Conservation (phyloP, 805 yeast genomes). For the Candida dendrica region DNA sequence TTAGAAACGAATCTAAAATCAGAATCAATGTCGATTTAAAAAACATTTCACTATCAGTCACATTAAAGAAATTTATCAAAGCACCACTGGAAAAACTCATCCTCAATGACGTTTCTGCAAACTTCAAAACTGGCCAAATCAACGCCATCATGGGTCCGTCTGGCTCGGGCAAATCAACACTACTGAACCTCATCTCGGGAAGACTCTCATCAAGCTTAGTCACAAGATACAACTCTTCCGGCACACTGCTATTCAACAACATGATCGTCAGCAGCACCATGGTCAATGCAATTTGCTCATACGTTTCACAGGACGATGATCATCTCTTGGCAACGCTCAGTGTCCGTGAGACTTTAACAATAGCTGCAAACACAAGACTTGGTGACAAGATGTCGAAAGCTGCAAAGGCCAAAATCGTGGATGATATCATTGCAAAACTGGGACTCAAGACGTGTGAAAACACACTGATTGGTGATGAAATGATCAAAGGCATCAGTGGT, state of each 20-base stretch:
- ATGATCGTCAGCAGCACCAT: constrained; percentile 26
- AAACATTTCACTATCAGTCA: not conserved
- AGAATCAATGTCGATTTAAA: not conserved
- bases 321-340: constrained; percentile 65
- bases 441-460: constrained; percentile 75
- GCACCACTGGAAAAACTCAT: constrained; percentile 4
- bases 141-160: constrained; percentile 81
- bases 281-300: constrained; percentile 52
- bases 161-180: constrained; percentile 70
- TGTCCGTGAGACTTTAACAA: constrained; percentile 67
- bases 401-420: constrained; percentile 42
- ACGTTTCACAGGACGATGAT: constrained; percentile 79
- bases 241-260: constrained; percentile 39
- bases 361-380: constrained; percentile 64
- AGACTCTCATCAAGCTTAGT: constrained; percentile 34
- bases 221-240: constrained; percentile 26
- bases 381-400: constrained; percentile 32
- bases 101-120: constrained; percentile 13
- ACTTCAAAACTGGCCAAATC: constrained; percentile 31
- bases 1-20: not conserved
- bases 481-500: constrained; percentile 65
- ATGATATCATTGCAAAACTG: constrained; percentile 51
- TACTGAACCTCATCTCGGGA: constrained; percentile 57
- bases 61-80: not conserved
- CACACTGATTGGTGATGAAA: constrained; percentile 57